Conservation (phyloP, 495 filamentous ascomycete genomes). For the Penicillium antarcticum region DNA sequence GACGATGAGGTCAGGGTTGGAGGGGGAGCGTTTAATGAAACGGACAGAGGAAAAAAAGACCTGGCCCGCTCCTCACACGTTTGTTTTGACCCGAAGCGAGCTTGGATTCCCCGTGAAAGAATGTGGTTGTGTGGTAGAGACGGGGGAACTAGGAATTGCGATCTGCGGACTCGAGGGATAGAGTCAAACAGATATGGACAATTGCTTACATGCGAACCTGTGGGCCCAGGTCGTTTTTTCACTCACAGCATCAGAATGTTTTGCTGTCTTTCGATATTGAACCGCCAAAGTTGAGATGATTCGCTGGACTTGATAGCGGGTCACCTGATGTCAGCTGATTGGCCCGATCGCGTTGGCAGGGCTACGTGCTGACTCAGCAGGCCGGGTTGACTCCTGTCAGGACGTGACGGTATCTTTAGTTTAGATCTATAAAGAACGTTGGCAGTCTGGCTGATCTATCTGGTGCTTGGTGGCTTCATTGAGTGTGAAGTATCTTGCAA, state of each 20-base stretch:
- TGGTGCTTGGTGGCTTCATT: background rate
- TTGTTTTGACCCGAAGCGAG: slow-evolving; percentile 35
- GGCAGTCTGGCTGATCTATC: too few species aligned
- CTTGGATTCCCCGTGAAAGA: slow-evolving; percentile 10
- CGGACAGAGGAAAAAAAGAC: slow-evolving; percentile 13
- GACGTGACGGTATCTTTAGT: background rate
- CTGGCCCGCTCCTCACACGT: slow-evolving; percentile 3
- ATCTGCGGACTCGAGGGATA: background rate
- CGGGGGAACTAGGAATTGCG: slow-evolving; percentile 10
- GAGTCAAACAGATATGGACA: background rate
- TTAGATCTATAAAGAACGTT: background rate
- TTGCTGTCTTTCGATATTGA: too few species aligned
- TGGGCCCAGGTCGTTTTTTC: too few species aligned
- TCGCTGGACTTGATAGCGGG: slow-evolving; percentile 12
- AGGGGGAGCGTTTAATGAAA: slow-evolving; percentile 6
- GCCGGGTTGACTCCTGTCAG: background rate
- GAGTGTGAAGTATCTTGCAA: background rate
- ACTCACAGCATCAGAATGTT: too few species aligned
- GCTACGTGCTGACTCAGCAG: slow-evolving; percentile 17
- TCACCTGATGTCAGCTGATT: slow-evolving; percentile 2
- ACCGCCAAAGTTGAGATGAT: slow-evolving; percentile 3
- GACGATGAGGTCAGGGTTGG: slow-evolving; percentile 34
- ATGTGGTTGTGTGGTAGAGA: slow-evolving; percentile 24
- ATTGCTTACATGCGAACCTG: background rate
- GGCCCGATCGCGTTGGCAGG: slow-evolving; percentile 20